Percentiles rank a stretch among this genome's conserved stretches.
Conservation (phyloP, 495 filamentous ascomycete genomes). For the Sabuloglossum arenarium region DNA sequence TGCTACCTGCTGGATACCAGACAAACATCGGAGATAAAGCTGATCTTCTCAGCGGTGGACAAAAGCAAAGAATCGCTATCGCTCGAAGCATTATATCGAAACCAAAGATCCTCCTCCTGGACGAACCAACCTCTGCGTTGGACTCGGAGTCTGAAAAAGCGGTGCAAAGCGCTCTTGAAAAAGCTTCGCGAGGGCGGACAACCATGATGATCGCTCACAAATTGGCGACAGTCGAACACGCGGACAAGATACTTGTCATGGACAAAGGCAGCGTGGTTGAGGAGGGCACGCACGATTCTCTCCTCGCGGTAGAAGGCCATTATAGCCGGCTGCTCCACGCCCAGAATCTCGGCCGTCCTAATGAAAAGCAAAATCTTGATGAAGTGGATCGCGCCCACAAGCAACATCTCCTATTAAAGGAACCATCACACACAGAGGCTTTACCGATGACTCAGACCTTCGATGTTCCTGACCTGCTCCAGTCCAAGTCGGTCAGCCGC, state of each 20-base stretch:
- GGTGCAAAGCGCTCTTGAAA: constrained; percentile 28
- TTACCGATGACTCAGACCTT: no score
- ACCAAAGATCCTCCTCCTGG: constrained; percentile 59
- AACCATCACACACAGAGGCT: no score
- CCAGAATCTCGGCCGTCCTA: background rate
- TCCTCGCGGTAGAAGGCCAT: constrained; percentile 21
- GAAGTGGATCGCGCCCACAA: no score
- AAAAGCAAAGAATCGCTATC: constrained; percentile 41
- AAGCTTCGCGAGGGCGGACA: constrained; percentile 13
- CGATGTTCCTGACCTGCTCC: no score
- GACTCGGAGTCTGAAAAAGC: constrained; percentile 42
- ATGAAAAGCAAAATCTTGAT: background rate
- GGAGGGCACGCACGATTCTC: constrained; percentile 24
- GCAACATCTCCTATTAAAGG: no score
- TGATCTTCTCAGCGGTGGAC: constrained; percentile 36
- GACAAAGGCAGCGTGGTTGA: constrained; percentile 25
- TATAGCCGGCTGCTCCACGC: constrained; percentile 22
- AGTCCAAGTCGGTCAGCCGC: no score
- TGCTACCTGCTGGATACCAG: constrained; percentile 25
- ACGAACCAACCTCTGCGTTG: constrained; percentile 66
- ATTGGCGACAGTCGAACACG: constrained; percentile 29
- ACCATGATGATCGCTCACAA: constrained; percentile 32
- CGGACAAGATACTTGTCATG: constrained; percentile 32
- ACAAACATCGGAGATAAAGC: constrained; percentile 33
- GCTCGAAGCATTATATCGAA: constrained; percentile 52